phyloP scores from a whole-genome alignment of 2,329 filamentous ascomycete genomes.

The Fusarium phyllophilum region DNA sequence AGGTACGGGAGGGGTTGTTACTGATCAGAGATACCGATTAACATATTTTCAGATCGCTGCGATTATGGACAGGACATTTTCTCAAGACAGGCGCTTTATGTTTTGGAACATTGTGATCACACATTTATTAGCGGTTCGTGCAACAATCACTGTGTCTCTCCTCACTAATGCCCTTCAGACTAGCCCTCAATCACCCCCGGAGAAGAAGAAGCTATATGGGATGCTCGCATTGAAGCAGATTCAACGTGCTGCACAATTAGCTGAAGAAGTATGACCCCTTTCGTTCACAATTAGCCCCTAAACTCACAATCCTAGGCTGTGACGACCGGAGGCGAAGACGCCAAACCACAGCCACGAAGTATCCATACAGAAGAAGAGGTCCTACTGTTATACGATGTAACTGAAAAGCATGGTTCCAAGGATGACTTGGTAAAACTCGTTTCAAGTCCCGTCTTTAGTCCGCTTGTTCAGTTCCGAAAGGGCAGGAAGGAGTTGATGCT shows the following conservation, averaged over 20 bases:
- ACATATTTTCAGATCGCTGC: slow-evolving; percentile 58
- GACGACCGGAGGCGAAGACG: slow-evolving; percentile 24
- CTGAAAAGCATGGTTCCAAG: slow-evolving; percentile 55
- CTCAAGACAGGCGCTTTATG: slow-evolving; percentile 59
- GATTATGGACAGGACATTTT: slow-evolving; percentile 62
- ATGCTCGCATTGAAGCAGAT: slow-evolving; percentile 63
- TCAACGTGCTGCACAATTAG: slow-evolving; percentile 58
- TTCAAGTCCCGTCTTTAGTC: slow-evolving; percentile 53
- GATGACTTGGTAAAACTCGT: slow-evolving; percentile 55
- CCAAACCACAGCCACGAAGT: slow-evolving; percentile 42
- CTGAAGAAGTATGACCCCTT: slow-evolving; percentile 55
- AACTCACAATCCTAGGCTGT: slow-evolving; percentile 31
- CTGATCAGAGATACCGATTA: background rate
- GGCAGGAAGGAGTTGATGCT: slow-evolving; percentile 60
- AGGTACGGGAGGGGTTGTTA: slow-evolving; percentile 51
- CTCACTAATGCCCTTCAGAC: slow-evolving; percentile 48
- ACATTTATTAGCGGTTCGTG: slow-evolving; percentile 62
- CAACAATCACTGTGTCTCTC: too few relatives aligned
- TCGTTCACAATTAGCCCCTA: too few relatives aligned
- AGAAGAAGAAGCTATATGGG: slow-evolving; percentile 63
- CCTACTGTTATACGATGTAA: slow-evolving; percentile 59
- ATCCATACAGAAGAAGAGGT: slow-evolving; percentile 62
- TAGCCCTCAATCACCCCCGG: slow-evolving; percentile 57
- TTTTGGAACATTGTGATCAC: slow-evolving; percentile 67
- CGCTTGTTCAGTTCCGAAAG: slow-evolving; percentile 55